A percentile compares a stretch with the other conserved stretches of the same genome.
phyloP scores from a whole-genome alignment of 2,329 filamentous ascomycete species.

The Microsporum ferrugineum region DNA sequence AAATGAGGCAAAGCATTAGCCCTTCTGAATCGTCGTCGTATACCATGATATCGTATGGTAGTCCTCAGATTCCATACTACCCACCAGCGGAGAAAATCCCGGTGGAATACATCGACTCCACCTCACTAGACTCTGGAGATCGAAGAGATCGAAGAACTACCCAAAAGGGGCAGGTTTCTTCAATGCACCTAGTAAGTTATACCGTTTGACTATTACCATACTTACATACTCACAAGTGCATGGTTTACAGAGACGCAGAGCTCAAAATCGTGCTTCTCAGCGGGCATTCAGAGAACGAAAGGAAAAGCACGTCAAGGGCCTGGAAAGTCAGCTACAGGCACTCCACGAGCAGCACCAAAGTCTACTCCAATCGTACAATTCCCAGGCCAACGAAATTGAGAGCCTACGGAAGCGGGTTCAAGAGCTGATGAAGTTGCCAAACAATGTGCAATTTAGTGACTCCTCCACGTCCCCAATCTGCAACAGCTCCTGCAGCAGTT shows the following conservation, averaged over 20 bases:
- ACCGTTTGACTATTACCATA: background rate
- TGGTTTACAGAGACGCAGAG: constrained; percentile 65
- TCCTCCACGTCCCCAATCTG: constrained; percentile 14
- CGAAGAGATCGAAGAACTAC: constrained; percentile 16
- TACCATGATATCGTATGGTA: constrained; percentile 16
- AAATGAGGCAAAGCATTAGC: constrained; percentile 16
- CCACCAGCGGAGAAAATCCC: constrained; percentile 16
- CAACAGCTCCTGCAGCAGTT: constrained; percentile 8
- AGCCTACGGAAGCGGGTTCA: constrained; percentile 20
- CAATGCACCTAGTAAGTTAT: constrained; percentile 21
- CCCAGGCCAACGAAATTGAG: constrained; percentile 22
- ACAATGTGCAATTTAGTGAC: constrained; percentile 1
- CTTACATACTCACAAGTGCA: constrained; percentile 6
- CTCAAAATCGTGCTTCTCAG: constrained; percentile 77
- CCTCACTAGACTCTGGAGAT: constrained; percentile 17
- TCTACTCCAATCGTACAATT: constrained; percentile 23
- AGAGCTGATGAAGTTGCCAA: constrained; percentile 13
- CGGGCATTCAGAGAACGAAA: constrained; percentile 81
- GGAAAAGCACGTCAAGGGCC: constrained; percentile 73
- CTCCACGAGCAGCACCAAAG: constrained; percentile 32
- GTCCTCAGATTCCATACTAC: constrained; percentile 15
- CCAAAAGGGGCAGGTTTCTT: constrained; percentile 19
- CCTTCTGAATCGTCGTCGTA: constrained; percentile 14
- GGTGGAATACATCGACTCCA: constrained; percentile 18
- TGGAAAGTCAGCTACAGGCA: constrained; percentile 66